phyloP scores from a whole-genome alignment of 2,329 filamentous ascomycete genomes.

The Colletotrichum sojae region DNA sequence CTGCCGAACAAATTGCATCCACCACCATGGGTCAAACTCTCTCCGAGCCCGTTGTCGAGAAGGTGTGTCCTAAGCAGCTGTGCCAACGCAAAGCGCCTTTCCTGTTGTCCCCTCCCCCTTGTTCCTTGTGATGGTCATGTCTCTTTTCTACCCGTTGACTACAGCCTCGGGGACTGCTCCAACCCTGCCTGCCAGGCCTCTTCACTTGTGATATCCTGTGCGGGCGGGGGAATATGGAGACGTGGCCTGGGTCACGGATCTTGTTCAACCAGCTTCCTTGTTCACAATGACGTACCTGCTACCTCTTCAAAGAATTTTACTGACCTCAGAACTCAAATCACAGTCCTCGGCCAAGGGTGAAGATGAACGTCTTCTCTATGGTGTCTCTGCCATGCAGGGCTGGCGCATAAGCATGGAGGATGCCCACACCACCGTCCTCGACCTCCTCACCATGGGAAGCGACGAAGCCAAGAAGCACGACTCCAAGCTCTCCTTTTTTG shows the following conservation, averaged over 20 bases:
- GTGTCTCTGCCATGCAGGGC: conserved; percentile 98
- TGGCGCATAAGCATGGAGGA: conserved; percentile 99
- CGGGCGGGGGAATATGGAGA: conserved; percentile 22
- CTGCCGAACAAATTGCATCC: conserved; percentile 47
- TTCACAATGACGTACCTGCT: conserved; percentile 33
- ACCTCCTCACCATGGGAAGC: conserved; percentile 76
- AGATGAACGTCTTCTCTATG: conserved; percentile 93
- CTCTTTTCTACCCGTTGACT: background rate
- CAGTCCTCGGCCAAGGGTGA: conserved; percentile 91
- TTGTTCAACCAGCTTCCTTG: background rate
- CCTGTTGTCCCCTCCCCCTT: conserved; percentile 2
- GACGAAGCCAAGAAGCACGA: conserved; percentile 75
- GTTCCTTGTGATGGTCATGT: conserved; percentile 3
- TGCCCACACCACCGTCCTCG: conserved; percentile 89
- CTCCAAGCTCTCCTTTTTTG: conserved; percentile 92
- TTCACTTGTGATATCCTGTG: conserved; percentile 26
- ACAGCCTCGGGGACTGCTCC: background rate
- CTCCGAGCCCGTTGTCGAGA: conserved; percentile 98
- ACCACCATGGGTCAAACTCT: conserved; percentile 96
- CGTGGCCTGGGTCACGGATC: background rate
- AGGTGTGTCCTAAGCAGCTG: conserved; percentile 74
- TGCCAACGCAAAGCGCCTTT: background rate
- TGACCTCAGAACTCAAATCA: conserved; percentile 40
- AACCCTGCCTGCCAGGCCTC: conserved; percentile 12
- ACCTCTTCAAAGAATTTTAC: conserved; percentile 1